Conservation (phyloP, 257 asterid species). For the Fraxinus quadrangulata region DNA sequence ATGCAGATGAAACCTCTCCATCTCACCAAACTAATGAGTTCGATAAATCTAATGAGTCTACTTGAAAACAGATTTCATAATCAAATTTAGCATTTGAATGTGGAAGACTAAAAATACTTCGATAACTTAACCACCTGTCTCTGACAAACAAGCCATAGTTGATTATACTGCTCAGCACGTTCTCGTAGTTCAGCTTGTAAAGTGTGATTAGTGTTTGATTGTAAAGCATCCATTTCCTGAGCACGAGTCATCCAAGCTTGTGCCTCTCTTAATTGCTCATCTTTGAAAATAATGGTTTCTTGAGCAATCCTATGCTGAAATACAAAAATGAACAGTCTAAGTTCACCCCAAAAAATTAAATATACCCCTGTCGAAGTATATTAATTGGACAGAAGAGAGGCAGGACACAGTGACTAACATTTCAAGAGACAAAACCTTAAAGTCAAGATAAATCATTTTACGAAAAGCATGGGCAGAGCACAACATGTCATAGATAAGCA, state of each 20-base stretch:
- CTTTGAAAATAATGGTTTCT: constrained; percentile 69
- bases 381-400: not conserved
- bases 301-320: constrained; percentile 84
- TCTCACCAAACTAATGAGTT: constrained; percentile 56
- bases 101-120: not conserved
- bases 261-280: constrained; percentile 82
- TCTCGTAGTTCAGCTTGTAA: constrained; percentile 82
- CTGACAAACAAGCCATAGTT: constrained; percentile 79
- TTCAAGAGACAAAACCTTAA: too few species aligned
- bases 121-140: constrained; percentile 64
- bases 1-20: constrained; percentile 77
- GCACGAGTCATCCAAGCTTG: constrained; percentile 85
- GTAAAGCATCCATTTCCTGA: constrained; percentile 83
- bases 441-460: not conserved
- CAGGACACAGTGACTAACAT: not conserved
- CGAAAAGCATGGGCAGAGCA: not conserved
- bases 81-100: not conserved
- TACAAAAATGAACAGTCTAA: constrained; percentile 23
- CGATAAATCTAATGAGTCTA: constrained; percentile 18
- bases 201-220: constrained; percentile 51
- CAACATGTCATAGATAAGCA: not conserved
- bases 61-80: not conserved
- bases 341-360: constrained; percentile 10
- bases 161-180: constrained; percentile 80
- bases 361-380: not conserved